phyloP scores from a whole-genome alignment of 305 asterid species.

The Stenogyne calaminthoides region DNA sequence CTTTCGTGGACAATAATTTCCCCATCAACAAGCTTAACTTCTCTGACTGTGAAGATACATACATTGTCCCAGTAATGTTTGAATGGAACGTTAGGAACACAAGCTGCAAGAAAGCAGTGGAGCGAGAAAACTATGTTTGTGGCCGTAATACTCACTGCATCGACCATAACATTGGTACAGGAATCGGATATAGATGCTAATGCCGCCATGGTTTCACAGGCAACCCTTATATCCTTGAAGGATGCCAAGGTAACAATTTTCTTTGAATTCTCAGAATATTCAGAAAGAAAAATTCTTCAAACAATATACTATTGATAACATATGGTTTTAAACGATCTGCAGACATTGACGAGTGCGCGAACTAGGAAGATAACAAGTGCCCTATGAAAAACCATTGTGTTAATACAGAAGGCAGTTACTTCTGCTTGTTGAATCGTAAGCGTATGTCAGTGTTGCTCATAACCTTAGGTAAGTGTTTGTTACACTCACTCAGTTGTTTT shows the following conservation, averaged over 20 bases:
- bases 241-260: conserved; percentile 30
- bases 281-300: not conserved
- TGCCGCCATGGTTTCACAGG: conserved; percentile 38
- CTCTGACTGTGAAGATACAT: not conserved
- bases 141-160: conserved; percentile 27
- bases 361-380: conserved; percentile 20
- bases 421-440: conserved; percentile 23
- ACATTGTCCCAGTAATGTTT: not conserved
- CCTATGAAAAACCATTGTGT: conserved; percentile 21
- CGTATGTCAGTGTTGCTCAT: not conserved
- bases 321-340: not conserved
- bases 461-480: not conserved
- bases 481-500: not conserved
- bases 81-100: conserved; percentile 41
- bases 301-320: not conserved
- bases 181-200: conserved; percentile 34
- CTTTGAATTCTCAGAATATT: not conserved
- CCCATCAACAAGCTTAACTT: not conserved
- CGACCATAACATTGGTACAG: not conserved
- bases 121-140: conserved; percentile 23
- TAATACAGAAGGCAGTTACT: conserved; percentile 36
- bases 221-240: conserved; percentile 40
- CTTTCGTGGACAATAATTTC: conserved; percentile 25
- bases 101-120: conserved; percentile 31
- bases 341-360: conserved; percentile 43